Percentiles rank a stretch among this genome's conserved stretches.
These are phyloP conservation scores for Groenewaldozyma tartarivorans DNA, from an alignment of 805 yeast genomes.

Conservation along the genomic window DNA sequence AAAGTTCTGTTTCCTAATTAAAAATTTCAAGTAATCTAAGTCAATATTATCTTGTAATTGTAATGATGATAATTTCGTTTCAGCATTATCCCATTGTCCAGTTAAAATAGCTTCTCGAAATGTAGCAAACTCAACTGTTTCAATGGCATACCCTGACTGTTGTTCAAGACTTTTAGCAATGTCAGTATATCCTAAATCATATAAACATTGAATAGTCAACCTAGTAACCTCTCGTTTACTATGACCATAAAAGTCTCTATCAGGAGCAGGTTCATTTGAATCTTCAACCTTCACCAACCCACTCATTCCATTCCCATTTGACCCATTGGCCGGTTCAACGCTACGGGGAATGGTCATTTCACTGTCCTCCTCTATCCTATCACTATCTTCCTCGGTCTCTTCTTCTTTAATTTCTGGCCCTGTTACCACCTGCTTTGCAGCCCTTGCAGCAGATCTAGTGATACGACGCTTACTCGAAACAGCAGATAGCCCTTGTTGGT, in stretches of 20 bases:
- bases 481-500: too few relatives aligned
- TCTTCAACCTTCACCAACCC: too few relatives aligned
- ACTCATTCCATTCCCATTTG: too few relatives aligned
- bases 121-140: slow-evolving; percentile 33
- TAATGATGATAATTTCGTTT: slow-evolving; percentile 21
- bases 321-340: too few relatives aligned
- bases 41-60: slow-evolving; percentile 15
- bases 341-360: too few relatives aligned
- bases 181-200: slow-evolving; percentile 38
- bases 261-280: neutral
- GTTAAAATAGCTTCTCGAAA: slow-evolving; percentile 31
- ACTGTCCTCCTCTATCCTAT: too few relatives aligned
- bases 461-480: too few relatives aligned
- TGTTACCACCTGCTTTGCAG: too few relatives aligned
- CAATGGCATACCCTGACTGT: slow-evolving; percentile 29
- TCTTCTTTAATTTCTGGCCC: too few relatives aligned
- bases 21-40: slow-evolving; percentile 20
- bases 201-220: slow-evolving; percentile 40
- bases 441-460: too few relatives aligned
- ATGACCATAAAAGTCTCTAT: slow-evolving; percentile 19
- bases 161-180: slow-evolving; percentile 32
- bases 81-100: slow-evolving; percentile 37
- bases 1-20: slow-evolving; percentile 33
- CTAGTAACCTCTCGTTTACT: slow-evolving; percentile 35
- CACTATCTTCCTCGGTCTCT: too few relatives aligned